These are phyloP conservation scores for Jaenimonas drosophilae DNA, from an alignment of 208 protist genomes.

Conservation along the genomic window DNA sequence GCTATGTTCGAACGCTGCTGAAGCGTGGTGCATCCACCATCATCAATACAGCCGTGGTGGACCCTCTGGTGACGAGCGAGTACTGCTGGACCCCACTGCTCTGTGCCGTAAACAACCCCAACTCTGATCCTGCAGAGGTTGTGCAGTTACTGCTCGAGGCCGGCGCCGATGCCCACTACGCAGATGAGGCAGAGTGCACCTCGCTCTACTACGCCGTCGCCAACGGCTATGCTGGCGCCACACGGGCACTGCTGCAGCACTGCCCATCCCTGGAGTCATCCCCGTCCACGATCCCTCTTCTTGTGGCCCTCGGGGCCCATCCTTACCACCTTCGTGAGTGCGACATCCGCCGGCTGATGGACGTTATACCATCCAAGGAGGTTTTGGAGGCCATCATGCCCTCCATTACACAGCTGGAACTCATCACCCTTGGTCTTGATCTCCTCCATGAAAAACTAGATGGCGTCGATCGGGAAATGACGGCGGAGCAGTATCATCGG, in stretches of 20 bases:
- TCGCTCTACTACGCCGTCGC: conserved; percentile 85
- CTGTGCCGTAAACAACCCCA: conserved; percentile 85
- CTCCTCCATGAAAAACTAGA: conserved; percentile 61
- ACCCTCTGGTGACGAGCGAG: conserved; percentile 24
- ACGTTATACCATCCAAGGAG: conserved; percentile 34
- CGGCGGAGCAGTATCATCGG: conserved; percentile 4
- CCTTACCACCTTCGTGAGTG: conserved; percentile 48
- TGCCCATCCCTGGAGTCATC: conserved; percentile 44
- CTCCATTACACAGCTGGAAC: conserved; percentile 20
- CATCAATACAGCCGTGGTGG: conserved; percentile 57
- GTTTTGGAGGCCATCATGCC: conserved; percentile 47
- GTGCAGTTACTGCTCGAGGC: conserved; percentile 48
- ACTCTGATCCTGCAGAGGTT: conserved; percentile 62
- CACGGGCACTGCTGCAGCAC: conserved; percentile 40
- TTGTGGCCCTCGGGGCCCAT: conserved; percentile 69
- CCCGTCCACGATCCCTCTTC: conserved; percentile 40
- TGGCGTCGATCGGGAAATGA: conserved; percentile 13
- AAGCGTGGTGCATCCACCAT: conserved; percentile 56
- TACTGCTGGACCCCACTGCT: conserved; percentile 84
- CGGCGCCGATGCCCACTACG: conserved; percentile 59
- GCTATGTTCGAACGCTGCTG: conserved; percentile 75
- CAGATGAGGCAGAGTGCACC: conserved; percentile 70
- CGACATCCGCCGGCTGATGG: conserved; percentile 54
- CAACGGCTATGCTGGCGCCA: conserved; percentile 71
- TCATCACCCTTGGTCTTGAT: conserved; percentile 37